phyloP scores from a whole-genome alignment of 345 rosid genomes.

The Carallia pectinifolia region DNA sequence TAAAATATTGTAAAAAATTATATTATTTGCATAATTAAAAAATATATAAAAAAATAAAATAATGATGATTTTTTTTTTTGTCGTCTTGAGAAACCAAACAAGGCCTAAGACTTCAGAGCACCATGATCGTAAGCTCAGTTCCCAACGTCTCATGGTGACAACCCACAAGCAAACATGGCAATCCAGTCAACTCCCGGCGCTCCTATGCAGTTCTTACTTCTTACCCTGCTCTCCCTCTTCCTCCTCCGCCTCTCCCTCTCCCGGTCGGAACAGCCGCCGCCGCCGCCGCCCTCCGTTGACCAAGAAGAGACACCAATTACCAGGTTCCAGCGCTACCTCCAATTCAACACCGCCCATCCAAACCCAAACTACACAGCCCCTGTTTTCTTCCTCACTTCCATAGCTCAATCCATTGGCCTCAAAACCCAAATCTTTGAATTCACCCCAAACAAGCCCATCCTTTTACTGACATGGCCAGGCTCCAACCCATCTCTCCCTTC shows the following conservation, averaged over 20 bases:
- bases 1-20: no score
- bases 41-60: no score
- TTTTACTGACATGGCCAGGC: conserved; percentile 72
- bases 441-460: conserved; percentile 49
- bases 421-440: conserved; percentile 45
- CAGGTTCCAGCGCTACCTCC: conserved; percentile 63
- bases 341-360: conserved; percentile 82
- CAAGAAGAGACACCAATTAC: conserved; percentile 38
- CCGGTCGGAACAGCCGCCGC: conserved; percentile 1
- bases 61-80: no score
- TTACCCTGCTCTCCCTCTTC: conserved; percentile 2
- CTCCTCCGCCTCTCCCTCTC: conserved; percentile 16
- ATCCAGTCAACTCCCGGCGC: neutral
- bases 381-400: conserved; percentile 48
- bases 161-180: no score
- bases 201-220: conserved; percentile 6
- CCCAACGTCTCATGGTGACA: no score
- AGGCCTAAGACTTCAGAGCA: no score
- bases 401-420: conserved; percentile 58
- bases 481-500: conserved; percentile 68
- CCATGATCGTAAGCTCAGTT: no score
- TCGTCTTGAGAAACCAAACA: no score
- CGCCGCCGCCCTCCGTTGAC: neutral
- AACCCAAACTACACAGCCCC: conserved; percentile 69
- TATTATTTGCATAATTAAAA: no score